Percentiles rank a stretch among this genome's conserved stretches.
Conservation (phyloP, 306 rosid genomes). For the Castanea sativa region DNA sequence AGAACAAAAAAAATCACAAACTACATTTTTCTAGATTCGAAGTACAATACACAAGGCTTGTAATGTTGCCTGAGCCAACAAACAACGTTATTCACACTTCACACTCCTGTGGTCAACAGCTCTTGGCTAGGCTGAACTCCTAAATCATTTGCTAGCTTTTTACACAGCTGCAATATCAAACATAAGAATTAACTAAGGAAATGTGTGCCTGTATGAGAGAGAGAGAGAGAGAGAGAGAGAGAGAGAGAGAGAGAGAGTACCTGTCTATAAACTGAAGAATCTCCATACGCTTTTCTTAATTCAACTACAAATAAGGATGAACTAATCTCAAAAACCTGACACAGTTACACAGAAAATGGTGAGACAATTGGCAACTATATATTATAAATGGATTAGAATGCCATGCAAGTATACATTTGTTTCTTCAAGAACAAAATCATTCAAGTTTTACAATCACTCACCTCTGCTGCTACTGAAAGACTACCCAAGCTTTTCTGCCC, state of each 20-base stretch:
- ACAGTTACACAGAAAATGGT: not conserved
- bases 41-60: not conserved
- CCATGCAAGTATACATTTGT: not conserved
- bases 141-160: conserved; percentile 65
- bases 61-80: not conserved
- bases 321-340: conserved; percentile 80
- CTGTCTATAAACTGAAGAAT: conserved; percentile 76
- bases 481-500: conserved; percentile 42
- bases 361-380: not conserved
- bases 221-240: not conserved
- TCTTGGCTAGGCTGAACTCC: conserved; percentile 52
- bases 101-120: conserved; percentile 28
- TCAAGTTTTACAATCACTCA: conserved; percentile 21
- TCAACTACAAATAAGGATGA: conserved; percentile 73
- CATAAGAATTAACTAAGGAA: not conserved
- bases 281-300: conserved; percentile 74
- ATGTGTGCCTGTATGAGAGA: not conserved
- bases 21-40: not conserved
- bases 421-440: not conserved
- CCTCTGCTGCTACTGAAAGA: conserved; percentile 79
- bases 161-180: conserved; percentile 64
- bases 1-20: not conserved
- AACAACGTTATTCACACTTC: not conserved
- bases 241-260: conserved; percentile 24
- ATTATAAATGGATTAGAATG: conserved; percentile 7